Evolutionary conservation across 257 asterid genomes (phyloP).

Genomic region (Hygrophila difformis): DNA sequence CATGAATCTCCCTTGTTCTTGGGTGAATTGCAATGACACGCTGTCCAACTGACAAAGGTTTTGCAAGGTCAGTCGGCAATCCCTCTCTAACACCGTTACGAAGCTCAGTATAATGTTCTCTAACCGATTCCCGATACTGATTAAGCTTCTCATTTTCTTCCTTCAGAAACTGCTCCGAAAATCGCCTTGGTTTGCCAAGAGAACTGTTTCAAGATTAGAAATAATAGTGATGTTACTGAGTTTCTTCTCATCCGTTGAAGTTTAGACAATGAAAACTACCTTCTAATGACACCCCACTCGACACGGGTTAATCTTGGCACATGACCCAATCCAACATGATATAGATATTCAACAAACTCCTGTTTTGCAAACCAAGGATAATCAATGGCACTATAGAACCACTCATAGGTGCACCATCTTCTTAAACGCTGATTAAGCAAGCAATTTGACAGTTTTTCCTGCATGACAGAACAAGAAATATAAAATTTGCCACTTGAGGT

Average conservation of each 20-base stretch:
- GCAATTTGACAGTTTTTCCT: slow-evolving; percentile 61
- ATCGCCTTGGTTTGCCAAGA: slow-evolving; percentile 88
- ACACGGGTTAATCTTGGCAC: slow-evolving; percentile 82
- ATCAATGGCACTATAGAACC: slow-evolving; percentile 94
- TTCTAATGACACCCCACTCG: slow-evolving; percentile 92
- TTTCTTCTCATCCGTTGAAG: neutral
- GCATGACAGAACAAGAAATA: slow-evolving; percentile 25
- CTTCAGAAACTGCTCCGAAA: slow-evolving; percentile 82
- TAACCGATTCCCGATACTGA: slow-evolving; percentile 80
- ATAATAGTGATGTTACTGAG: slow-evolving; percentile 10
- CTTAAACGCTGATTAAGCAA: slow-evolving; percentile 48
- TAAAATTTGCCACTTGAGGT: slow-evolving; percentile 5
- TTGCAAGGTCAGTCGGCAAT: slow-evolving; percentile 80
- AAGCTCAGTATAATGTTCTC: slow-evolving; percentile 77
- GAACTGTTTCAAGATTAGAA: slow-evolving; percentile 48
- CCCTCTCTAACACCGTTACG: slow-evolving; percentile 86
- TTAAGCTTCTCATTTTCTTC: slow-evolving; percentile 95
- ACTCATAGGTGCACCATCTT: slow-evolving; percentile 87
- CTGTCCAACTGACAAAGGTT: slow-evolving; percentile 91
- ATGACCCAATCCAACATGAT: slow-evolving; percentile 86
- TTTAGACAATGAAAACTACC: slow-evolving; percentile 34
- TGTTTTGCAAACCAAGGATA: slow-evolving; percentile 88
- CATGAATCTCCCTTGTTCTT: slow-evolving; percentile 81
- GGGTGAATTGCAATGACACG: slow-evolving; percentile 95
- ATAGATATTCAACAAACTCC: slow-evolving; percentile 80